Evolutionary conservation across 257 asterid species (phyloP).

Genomic region (Coffea canephora): DNA sequence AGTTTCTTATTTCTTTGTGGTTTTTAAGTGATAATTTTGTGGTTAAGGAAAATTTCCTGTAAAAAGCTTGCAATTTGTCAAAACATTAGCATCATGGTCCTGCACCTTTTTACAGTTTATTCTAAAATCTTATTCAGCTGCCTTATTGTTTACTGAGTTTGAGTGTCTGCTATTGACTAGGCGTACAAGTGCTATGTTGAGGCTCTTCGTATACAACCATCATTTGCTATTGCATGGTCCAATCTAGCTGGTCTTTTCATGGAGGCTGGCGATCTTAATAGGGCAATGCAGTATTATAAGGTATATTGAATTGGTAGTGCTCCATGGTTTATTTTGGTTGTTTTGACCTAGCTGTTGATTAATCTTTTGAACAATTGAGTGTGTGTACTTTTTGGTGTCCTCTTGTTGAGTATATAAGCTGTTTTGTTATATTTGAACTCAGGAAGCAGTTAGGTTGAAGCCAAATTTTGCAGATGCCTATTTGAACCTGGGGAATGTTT

Average conservation of each 20-base stretch:
- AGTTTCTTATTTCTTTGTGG: too few species aligned
- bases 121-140: neutral
- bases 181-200: constrained; percentile 91
- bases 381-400: constrained; percentile 1
- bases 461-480: constrained; percentile 90
- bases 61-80: too few species aligned
- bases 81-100: neutral
- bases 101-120: neutral
- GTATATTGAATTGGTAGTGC: constrained; percentile 35
- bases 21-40: too few species aligned
- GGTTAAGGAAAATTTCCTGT: too few species aligned
- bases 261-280: constrained; percentile 91
- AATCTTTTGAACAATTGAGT: constrained; percentile 6
- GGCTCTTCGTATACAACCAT: constrained; percentile 88
- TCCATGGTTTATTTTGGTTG: neutral
- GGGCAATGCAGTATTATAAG: constrained; percentile 97
- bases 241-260: constrained; percentile 97
- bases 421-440: constrained; percentile 3
- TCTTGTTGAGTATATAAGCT: constrained; percentile 7
- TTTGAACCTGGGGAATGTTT: constrained; percentile 91
- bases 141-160: neutral
- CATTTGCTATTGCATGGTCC: constrained; percentile 99
- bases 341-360: constrained; percentile 4
- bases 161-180: constrained; percentile 33
- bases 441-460: constrained; percentile 98